Conservation (phyloP, 768 basidiomycete species). For the Lentinula guzmanii region DNA sequence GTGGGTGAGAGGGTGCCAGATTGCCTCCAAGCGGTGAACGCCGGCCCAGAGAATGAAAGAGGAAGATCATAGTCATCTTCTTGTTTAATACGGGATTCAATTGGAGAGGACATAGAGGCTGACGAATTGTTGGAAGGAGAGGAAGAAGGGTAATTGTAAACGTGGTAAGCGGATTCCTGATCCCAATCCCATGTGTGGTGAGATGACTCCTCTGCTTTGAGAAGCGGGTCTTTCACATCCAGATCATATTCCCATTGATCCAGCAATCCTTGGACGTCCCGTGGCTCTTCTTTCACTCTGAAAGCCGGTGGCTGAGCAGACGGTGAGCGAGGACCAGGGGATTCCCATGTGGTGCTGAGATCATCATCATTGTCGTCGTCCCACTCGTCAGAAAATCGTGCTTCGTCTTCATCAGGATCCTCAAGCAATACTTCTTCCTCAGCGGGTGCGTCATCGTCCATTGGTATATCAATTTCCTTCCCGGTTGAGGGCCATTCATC, state of each 20-base stretch:
- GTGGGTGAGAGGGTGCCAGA: slow-evolving; percentile 13
- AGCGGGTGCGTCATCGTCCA: not conserved
- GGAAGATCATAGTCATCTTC: slow-evolving; percentile 38
- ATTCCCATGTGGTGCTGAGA: slow-evolving; percentile 3
- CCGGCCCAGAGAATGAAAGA: slow-evolving; percentile 20
- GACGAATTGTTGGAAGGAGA: slow-evolving; percentile 21
- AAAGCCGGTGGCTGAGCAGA: slow-evolving; percentile 34
- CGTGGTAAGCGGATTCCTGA: slow-evolving; percentile 28
- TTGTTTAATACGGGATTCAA: slow-evolving; percentile 35
- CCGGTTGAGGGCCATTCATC: not conserved
- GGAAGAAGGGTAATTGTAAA: slow-evolving; percentile 20
- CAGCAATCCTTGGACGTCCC: slow-evolving; percentile 57
- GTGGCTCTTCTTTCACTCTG: slow-evolving; percentile 53
- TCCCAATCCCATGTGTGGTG: slow-evolving; percentile 37
- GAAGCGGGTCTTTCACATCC: slow-evolving; percentile 31
- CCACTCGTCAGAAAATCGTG: not conserved
- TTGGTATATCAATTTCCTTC: not conserved
- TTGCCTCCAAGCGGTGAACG: slow-evolving; percentile 2
- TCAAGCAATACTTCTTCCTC: not conserved
- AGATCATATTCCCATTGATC: slow-evolving; percentile 63
- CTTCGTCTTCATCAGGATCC: not conserved
- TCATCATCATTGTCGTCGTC: slow-evolving; percentile 35
- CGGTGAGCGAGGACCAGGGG: slow-evolving; percentile 56
- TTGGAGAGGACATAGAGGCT: slow-evolving; percentile 24
- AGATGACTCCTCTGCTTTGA: slow-evolving; percentile 3